A percentile compares a stretch with the other conserved stretches of the same genome.
Conservation (phyloP, 2,329 filamentous ascomycete genomes). For the Waltergamsia citrina region DNA sequence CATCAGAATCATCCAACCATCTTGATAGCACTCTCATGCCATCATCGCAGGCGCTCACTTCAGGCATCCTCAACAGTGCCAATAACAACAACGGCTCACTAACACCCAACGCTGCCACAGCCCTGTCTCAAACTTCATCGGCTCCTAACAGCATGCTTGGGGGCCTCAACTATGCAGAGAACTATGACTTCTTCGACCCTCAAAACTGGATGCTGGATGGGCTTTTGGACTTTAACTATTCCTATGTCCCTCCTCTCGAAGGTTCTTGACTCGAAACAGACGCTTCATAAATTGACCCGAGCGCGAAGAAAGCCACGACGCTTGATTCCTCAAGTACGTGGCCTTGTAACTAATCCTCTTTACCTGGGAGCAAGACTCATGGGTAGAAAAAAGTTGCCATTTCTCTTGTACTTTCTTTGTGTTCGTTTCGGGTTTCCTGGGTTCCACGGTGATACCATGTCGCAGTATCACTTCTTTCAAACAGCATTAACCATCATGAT, state of each 20-base stretch:
- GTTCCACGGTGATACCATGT: no score
- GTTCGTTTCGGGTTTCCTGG: no score
- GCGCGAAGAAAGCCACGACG: no score
- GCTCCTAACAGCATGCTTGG: constrained; percentile 37
- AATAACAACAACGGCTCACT: constrained; percentile 41
- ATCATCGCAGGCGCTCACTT: constrained; percentile 23
- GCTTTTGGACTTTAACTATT: constrained; percentile 70
- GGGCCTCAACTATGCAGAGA: constrained; percentile 48
- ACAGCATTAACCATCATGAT: no score
- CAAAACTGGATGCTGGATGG: constrained; percentile 91
- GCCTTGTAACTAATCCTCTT: no score
- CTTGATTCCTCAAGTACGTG: no score
- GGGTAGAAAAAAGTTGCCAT: no score
- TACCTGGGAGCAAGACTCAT: no score
- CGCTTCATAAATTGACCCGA: no score
- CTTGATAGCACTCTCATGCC: constrained; percentile 51
- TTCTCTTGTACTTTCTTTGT: no score
- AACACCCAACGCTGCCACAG: constrained; percentile 41
- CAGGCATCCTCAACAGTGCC: constrained; percentile 35
- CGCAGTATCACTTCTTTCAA: no score
- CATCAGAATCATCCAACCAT: constrained; percentile 58
- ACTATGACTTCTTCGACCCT: constrained; percentile 85
- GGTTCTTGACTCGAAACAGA: no score
- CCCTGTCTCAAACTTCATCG: constrained; percentile 27
- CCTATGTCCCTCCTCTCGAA: constrained; percentile 46